Base-by-base conservation (phyloP, 352 stramenopile species). In the Poterioochromonas sp. region DNA sequence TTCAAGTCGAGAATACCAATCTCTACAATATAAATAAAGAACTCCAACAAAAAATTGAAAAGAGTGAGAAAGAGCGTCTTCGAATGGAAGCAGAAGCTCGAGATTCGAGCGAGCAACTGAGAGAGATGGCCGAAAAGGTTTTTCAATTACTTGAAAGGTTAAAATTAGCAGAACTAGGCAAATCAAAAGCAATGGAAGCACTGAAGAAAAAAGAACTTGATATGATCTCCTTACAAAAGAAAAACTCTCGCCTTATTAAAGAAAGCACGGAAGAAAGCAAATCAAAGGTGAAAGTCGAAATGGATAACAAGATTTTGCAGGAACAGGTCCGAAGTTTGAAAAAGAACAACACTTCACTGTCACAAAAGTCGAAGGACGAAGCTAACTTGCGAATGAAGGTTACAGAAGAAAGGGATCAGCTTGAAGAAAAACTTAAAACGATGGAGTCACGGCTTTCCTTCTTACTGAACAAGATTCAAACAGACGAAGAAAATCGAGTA, bases 101-200 rank as follows among this genome's bases (percentile, higher is more conserved):
- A 39, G 92, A 97, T 80, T 95, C 88, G 40, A 91, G 90, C 20
- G 93, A 98, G 73, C 92, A 98, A 82, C 84, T 98, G 1, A 88
- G 92, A 15, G 92, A 98, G 82, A 97, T 97, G 92, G 93, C 94
- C 15, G 92, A 98, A 81, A 98, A 97, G 81, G 88, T 91, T 82
- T 98, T 98, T 81, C 91, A 97, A 82, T 82, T 98, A 49, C 86
- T 98, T 12, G 93, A 98, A 81, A 84, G 94, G 0, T 87, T 98
- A 37, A 98, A 97, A 81, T 83, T 97, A 44, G 91, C 93, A 2
- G 93, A 98, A 79, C 79, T 97, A 8, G 91, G 91, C 29, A 98
- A 98, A 80, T 97, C 90, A 47, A 97, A 97, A 79, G 92, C 92
- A 1, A 92, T 96, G 68, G 93, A 98, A 73, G 80, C 80, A 8